phyloP scores from a whole-genome alignment of 805 yeast species.

The Candida nitratophila region DNA sequence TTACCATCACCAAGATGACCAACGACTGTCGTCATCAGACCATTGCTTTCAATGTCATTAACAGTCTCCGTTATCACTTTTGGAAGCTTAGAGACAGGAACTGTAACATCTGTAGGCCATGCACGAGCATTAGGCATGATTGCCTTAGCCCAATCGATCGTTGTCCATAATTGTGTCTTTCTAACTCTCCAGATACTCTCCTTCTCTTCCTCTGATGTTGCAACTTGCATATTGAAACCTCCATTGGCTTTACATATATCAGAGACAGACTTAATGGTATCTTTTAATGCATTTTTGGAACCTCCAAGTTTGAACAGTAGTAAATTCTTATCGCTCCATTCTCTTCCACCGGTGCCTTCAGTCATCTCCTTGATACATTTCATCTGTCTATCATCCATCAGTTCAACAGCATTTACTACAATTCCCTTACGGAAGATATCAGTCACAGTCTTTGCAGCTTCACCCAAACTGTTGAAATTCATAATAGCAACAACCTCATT shows the following conservation, averaged over 20 bases:
- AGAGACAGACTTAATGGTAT: constrained; percentile 38
- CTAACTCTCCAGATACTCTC: constrained; percentile 71
- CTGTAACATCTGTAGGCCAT: constrained; percentile 81
- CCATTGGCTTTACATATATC: constrained; percentile 45
- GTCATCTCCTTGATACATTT: constrained; percentile 51
- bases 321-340: constrained; percentile 25
- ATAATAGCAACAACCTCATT: constrained; percentile 63
- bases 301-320: constrained; percentile 62
- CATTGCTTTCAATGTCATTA: constrained; percentile 46
- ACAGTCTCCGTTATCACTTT: constrained; percentile 56
- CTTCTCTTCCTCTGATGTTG: constrained; percentile 54
- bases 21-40: constrained; percentile 50
- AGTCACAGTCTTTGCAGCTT: constrained; percentile 66
- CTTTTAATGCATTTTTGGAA: constrained; percentile 29
- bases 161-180: constrained; percentile 61
- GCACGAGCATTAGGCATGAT: constrained; percentile 36
- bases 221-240: constrained; percentile 53
- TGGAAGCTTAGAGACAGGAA: constrained; percentile 65
- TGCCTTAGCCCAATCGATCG: constrained; percentile 56
- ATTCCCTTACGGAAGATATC: constrained; percentile 56
- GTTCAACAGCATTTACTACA: constrained; percentile 67
- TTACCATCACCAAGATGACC: constrained; percentile 88
- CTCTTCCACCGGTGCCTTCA: constrained; percentile 26
- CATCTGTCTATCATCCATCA: constrained; percentile 70
- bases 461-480: constrained; percentile 57